These are phyloP conservation scores for Herpetomonas tarakana DNA, from an alignment of 208 protist species.

Conservation along the genomic window DNA sequence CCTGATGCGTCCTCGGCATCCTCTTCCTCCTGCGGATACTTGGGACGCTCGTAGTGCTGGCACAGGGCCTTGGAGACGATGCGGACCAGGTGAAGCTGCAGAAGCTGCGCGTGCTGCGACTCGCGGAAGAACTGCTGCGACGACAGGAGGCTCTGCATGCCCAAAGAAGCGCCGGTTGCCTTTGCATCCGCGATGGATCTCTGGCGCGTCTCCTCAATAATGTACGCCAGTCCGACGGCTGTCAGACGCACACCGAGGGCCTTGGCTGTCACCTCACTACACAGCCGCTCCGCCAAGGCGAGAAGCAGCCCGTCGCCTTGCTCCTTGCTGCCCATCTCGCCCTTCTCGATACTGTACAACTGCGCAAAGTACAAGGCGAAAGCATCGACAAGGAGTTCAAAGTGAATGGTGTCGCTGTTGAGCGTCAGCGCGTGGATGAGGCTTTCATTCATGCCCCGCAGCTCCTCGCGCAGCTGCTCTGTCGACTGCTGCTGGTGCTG, in stretches of 20 bases:
- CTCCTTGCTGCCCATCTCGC: neutral
- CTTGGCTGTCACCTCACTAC: constrained; percentile 12
- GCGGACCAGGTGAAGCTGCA: constrained; percentile 18
- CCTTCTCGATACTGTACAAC: neutral
- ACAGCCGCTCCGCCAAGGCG: constrained; percentile 14
- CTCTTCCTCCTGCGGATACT: too few species aligned
- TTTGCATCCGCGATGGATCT: neutral
- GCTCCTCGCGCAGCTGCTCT: neutral
- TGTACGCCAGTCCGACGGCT: constrained; percentile 9
- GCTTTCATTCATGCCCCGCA: neutral
- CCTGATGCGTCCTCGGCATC: too few species aligned
- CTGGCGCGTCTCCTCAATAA: constrained; percentile 1
- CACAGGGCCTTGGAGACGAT: constrained; percentile 10
- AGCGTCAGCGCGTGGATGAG: neutral
- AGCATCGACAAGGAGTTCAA: neutral
- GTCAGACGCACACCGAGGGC: constrained; percentile 20
- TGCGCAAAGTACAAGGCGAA: neutral
- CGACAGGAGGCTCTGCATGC: neutral
- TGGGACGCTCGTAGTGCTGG: constrained; percentile 5
- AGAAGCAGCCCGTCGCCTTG: constrained; percentile 2
- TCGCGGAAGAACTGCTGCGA: constrained; percentile 2
- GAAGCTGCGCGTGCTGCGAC: neutral
- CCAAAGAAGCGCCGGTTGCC: neutral
- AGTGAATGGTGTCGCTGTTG: neutral
- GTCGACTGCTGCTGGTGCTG: too few species aligned